These are phyloP conservation scores for Sphagnum magellanicum DNA, from an alignment of 228 moss, liverwort and hornwort genomes.

Conservation along the genomic window DNA sequence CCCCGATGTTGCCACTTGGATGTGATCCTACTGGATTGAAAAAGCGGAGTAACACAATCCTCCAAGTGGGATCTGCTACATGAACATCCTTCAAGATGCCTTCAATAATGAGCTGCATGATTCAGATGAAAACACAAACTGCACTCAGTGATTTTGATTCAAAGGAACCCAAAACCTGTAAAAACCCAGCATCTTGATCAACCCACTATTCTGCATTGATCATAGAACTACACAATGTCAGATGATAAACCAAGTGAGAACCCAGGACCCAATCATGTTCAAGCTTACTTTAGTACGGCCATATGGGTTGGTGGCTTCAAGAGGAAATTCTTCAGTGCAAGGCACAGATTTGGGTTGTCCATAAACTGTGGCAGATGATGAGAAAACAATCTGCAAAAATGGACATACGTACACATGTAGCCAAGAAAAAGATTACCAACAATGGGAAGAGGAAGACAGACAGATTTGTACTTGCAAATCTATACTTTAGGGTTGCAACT, in stretches of 20 bases:
- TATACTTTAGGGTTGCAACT: too few relatives aligned
- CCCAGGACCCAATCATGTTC: too few relatives aligned
- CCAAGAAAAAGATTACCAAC: too few relatives aligned
- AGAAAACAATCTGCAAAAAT: constrained; percentile 73
- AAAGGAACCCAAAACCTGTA: too few relatives aligned
- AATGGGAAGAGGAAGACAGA: too few relatives aligned
- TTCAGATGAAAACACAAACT: background rate
- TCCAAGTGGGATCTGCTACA: constrained; percentile 69
- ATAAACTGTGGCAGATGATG: constrained; percentile 92
- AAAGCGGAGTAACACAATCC: constrained; percentile 71
- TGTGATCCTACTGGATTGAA: constrained; percentile 95
- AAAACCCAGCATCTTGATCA: background rate
- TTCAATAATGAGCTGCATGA: constrained; percentile 76
- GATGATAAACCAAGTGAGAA: too few relatives aligned
- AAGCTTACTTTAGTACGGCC: constrained; percentile 86
- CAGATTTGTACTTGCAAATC: too few relatives aligned
- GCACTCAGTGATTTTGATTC: too few relatives aligned
- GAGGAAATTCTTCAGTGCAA: constrained; percentile 87
- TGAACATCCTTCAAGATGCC: constrained; percentile 75
- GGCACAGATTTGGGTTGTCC: constrained; percentile 85
- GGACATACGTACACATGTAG: background rate
- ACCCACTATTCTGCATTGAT: background rate
- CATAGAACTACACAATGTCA: background rate
- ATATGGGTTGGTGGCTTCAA: constrained; percentile 73
- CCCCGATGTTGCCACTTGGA: constrained; percentile 83